These are phyloP conservation scores for Debaryomyces sp. DNA, from an alignment of 1,139 yeast species.

Conservation along the genomic window DNA sequence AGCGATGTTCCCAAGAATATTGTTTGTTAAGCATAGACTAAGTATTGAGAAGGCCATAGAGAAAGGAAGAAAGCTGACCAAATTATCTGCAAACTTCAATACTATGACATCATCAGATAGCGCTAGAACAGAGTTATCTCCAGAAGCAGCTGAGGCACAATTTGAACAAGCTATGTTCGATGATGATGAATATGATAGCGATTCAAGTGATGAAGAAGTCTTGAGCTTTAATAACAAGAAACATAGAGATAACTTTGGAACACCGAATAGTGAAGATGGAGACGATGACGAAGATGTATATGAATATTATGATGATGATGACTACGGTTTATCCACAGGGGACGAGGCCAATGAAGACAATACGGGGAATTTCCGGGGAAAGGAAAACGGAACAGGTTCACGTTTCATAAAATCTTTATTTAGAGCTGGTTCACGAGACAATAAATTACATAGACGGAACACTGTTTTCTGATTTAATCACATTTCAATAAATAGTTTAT, in stretches of 20 bases:
- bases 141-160: conserved; percentile 10
- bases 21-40: conserved; percentile 65
- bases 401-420: conserved; percentile 3
- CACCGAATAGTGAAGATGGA: conserved; percentile 15
- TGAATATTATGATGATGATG: conserved; percentile 9
- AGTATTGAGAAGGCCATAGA: conserved; percentile 67
- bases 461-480: not conserved
- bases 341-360: conserved; percentile 10
- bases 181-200: conserved; percentile 16
- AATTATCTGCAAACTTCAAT: conserved; percentile 14
- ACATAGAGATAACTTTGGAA: conserved; percentile 11
- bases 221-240: not conserved
- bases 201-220: conserved; percentile 10
- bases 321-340: conserved; percentile 2
- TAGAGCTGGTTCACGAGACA: not conserved
- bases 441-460: conserved; percentile 2
- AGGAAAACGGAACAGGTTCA: not conserved
- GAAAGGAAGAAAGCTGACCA: conserved; percentile 40
- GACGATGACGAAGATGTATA: conserved; percentile 14
- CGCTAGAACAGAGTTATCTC: not conserved
- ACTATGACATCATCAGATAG: not conserved
- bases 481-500: conserved; percentile 1
- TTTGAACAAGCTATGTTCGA: conserved; percentile 13
- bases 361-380: not conserved
- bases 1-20: conserved; percentile 66